Conservation (phyloP, 2,329 filamentous ascomycete genomes). For the Lachnellula cervina region DNA sequence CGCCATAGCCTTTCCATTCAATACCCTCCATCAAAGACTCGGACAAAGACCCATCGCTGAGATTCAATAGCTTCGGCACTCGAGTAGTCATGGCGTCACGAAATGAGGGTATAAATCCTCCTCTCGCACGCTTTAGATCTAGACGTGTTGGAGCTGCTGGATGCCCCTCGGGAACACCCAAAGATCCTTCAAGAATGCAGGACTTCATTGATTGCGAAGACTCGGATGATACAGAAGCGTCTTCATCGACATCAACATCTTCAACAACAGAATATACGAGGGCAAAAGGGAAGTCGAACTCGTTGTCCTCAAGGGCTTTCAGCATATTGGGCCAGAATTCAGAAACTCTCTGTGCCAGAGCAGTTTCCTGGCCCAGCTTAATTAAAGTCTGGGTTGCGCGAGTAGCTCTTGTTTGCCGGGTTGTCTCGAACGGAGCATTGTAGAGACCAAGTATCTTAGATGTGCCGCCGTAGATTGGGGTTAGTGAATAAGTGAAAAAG, state of each 20-base stretch:
- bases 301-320: constrained; percentile 64
- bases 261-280: constrained; percentile 72
- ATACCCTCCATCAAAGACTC: constrained; percentile 59
- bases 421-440: constrained; percentile 78
- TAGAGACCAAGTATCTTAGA: constrained; percentile 71
- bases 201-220: constrained; percentile 57
- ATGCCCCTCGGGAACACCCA: constrained; percentile 64
- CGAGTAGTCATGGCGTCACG: constrained; percentile 66
- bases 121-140: constrained; percentile 63
- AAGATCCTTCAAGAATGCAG: constrained; percentile 64
- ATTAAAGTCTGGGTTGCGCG: constrained; percentile 71
- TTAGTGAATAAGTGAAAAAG: constrained; percentile 55
- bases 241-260: constrained; percentile 58
- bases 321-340: constrained; percentile 68
- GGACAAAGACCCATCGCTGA: constrained; percentile 60
- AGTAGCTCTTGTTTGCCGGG: constrained; percentile 67
- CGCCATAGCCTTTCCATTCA: constrained; percentile 66
- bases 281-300: constrained; percentile 69
- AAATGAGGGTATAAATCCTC: constrained; percentile 73
- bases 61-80: constrained; percentile 61
- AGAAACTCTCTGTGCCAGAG: constrained; percentile 63
- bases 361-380: constrained; percentile 70
- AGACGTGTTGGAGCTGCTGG: constrained; percentile 53
- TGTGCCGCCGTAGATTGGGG: constrained; percentile 68
- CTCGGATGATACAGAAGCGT: constrained; percentile 64